Evolutionary conservation across 345 rosid species (phyloP), one percentile per base, ranked within the genome.

Genomic region (Anacardium occidentale): DNA sequence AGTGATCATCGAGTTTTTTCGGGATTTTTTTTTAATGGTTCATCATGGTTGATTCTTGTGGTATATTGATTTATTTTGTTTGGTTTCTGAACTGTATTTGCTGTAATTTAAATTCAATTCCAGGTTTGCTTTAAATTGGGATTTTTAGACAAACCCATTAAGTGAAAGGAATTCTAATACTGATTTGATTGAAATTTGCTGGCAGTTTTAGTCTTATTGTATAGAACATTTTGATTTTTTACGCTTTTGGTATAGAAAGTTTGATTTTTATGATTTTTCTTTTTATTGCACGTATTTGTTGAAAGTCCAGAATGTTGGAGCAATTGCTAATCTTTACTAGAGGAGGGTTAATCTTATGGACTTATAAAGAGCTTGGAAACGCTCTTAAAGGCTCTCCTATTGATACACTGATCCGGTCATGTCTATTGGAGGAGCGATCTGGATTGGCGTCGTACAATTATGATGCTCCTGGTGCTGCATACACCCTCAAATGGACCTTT

Each of bases 281-380:
- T 53, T 59, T 72, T 63, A 56, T 68, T 40, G 60, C 77, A 85
- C 82, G 64, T 62, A 66, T 71, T 70, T 32, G 10, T 67, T 71
- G 78, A 75, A 73, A 77, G 59, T 54, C 61, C 61, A 78, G 66
- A 81, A 95, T 95, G 99, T 83, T 95, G 77, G 99, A 95, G 76
- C 99, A 95, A 81, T 83, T 95, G 64, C 74, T 95, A 63, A 95
- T 95, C 62, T 95, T 95, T 75, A 95, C 99, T 0, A 79, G 96
- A 70, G 98, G 99, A 77, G 99, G 99, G 18, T 81, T 95, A 80
- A 92, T 93, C 88, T 93, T 95, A 25, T 95, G 97, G 99, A 93
- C 98, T 29, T 95, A 93, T 74, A 95, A 91, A 73, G 98, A 92
- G 89, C 86, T 95, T 25, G 97, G 97, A 1, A 93, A 87, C 29